A percentile compares a stretch with the other conserved stretches of the same genome.
These are phyloP conservation scores for Pseudogymnoascus sp. DNA, from an alignment of 2,329 filamentous ascomycete species.

Conservation along the genomic window DNA sequence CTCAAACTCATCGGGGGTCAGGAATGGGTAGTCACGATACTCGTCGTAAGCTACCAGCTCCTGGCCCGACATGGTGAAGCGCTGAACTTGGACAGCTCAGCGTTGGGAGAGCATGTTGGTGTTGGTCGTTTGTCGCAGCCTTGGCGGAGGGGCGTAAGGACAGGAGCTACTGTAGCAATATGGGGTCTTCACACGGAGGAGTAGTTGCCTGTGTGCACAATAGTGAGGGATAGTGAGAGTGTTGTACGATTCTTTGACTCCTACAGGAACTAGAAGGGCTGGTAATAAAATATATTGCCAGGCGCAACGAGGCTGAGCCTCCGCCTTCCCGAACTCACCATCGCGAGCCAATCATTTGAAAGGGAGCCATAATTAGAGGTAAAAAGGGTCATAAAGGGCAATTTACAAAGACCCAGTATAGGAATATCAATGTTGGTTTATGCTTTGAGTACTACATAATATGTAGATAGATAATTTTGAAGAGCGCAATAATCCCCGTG, in stretches of 20 bases:
- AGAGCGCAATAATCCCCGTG: not conserved
- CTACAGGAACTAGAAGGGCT: not conserved
- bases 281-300: slow-evolving; percentile 6
- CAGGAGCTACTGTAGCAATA: not conserved
- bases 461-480: not conserved
- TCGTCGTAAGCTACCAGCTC: slow-evolving; percentile 17
- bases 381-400: not conserved
- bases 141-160: not conserved
- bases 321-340: not conserved
- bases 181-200: not conserved
- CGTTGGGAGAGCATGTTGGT: not conserved
- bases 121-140: not conserved
- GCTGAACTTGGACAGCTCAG: slow-evolving; percentile 3
- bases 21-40: slow-evolving; percentile 47
- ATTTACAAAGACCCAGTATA: not conserved
- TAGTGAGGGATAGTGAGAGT: not conserved
- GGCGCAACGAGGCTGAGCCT: slow-evolving; percentile 9
- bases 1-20: slow-evolving; percentile 53
- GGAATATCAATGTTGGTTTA: not conserved
- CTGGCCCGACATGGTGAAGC: slow-evolving; percentile 3
- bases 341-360: not conserved
- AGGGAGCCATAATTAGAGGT: not conserved
- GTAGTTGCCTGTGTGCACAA: not conserved
- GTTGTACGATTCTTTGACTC: not conserved
- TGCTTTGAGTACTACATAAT: not conserved